phyloP scores from a whole-genome alignment of 2,329 filamentous ascomycete genomes.

The Colletotrichum filicis region DNA sequence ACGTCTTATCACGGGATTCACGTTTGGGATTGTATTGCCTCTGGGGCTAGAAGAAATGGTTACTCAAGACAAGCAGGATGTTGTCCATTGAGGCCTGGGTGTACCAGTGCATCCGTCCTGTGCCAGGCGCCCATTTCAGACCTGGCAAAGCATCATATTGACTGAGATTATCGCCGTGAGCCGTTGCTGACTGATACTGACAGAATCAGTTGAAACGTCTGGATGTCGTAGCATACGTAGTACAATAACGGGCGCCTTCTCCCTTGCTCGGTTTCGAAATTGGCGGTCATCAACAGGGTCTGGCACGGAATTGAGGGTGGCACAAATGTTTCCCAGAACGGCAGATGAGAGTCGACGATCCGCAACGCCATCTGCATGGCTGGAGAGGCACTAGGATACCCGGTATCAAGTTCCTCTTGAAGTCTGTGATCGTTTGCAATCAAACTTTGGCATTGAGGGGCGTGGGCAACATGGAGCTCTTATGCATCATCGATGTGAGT shows the following conservation, averaged over 20 bases:
- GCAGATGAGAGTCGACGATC: neutral
- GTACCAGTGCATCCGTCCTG: constrained; percentile 9
- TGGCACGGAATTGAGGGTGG: neutral
- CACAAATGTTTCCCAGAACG: neutral
- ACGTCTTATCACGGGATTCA: constrained; percentile 24
- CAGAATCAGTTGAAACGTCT: neutral
- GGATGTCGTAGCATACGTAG: neutral
- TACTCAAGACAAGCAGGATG: constrained; percentile 11
- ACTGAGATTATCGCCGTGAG: neutral
- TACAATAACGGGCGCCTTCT: neutral
- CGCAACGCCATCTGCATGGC: neutral
- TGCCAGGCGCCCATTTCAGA: neutral
- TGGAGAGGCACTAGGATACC: neutral
- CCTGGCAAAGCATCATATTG: neutral
- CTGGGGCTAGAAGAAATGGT: constrained; percentile 25
- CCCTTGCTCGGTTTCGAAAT: neutral
- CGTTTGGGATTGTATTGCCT: constrained; percentile 20
- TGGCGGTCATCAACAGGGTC: neutral
- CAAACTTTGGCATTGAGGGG: neutral
- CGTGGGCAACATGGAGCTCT: neutral
- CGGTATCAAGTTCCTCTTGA: neutral
- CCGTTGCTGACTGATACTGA: neutral
- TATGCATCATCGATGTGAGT: neutral
- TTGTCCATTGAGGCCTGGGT: constrained; percentile 4
- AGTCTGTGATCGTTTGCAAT: neutral